A percentile compares a stretch with the other conserved stretches of the same genome.
These are phyloP conservation scores for Plasmodium billcollinsi DNA, from an alignment of 169 alveolate species.

Conservation along the genomic window DNA sequence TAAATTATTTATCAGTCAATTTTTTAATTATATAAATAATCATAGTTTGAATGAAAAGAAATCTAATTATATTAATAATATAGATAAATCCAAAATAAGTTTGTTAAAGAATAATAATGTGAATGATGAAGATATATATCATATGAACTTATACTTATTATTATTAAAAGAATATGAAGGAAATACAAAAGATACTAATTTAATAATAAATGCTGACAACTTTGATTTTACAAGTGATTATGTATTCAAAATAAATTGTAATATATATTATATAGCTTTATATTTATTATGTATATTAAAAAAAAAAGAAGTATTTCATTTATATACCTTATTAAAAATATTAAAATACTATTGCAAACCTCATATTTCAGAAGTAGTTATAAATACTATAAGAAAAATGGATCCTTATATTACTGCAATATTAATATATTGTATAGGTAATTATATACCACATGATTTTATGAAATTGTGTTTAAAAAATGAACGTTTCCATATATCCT, in stretches of 20 bases:
- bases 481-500: constrained; percentile 41
- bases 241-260: constrained; percentile 60
- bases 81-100: constrained; percentile 5
- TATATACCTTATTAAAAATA: constrained; percentile 42
- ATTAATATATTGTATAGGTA: constrained; percentile 64
- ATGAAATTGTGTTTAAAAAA: constrained; percentile 39
- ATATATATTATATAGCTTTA: constrained; percentile 55
- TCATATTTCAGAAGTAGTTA: constrained; percentile 64
- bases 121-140: constrained; percentile 20
- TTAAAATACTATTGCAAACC: constrained; percentile 36
- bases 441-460: constrained; percentile 65
- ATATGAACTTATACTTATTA: constrained; percentile 15
- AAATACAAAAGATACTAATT: neutral
- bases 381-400: constrained; percentile 64
- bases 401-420: constrained; percentile 76
- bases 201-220: too few relatives aligned
- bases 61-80: constrained; percentile 11
- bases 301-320: constrained; percentile 54
- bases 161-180: neutral
- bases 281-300: constrained; percentile 60
- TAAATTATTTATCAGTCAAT: neutral
- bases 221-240: constrained; percentile 68
- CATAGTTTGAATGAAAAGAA: neutral
- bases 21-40: neutral
- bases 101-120: constrained; percentile 8